Evolutionary conservation across 2,329 filamentous ascomycete genomes (phyloP).

Genomic region (Orbilia brochopaga): DNA sequence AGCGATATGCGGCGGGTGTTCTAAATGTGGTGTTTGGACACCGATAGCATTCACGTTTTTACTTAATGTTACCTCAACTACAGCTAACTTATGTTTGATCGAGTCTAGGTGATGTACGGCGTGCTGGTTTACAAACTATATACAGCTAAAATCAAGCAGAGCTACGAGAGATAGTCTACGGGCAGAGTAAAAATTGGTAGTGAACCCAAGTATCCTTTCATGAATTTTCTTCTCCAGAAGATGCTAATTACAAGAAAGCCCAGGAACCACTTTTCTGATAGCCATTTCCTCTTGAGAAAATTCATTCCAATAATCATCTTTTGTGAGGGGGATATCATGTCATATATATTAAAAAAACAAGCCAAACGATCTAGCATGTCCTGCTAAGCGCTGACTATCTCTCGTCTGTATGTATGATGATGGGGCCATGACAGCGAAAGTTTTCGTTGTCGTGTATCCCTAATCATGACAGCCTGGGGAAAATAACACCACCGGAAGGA

Average conservation of each 20-base stretch:
- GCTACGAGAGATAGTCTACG: no score
- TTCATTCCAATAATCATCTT: neutral
- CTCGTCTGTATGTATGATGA: slow-evolving; percentile 10
- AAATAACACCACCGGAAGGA: slow-evolving; percentile 58
- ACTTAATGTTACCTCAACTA: no score
- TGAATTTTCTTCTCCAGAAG: slow-evolving; percentile 20
- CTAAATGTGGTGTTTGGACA: no score
- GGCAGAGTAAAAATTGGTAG: no score
- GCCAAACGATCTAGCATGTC: slow-evolving; percentile 1
- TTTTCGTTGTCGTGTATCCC: slow-evolving; percentile 34
- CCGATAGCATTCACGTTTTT: no score
- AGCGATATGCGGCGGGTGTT: no score
- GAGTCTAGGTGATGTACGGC: no score
- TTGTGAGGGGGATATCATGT: slow-evolving; percentile 3
- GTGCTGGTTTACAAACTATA: no score
- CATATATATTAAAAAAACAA: slow-evolving; percentile 15
- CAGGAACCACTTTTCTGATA: slow-evolving; percentile 16
- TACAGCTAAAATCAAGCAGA: no score
- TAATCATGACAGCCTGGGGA: slow-evolving; percentile 30
- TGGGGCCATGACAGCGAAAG: slow-evolving; percentile 9
- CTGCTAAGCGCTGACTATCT: neutral
- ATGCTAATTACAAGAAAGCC: slow-evolving; percentile 20
- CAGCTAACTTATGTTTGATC: no score
- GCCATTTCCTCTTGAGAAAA: slow-evolving; percentile 8
- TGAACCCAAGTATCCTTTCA: slow-evolving; percentile 18